Evolutionary conservation across 352 stramenopile species (phyloP), one percentile per base, ranked within the genome.

Genomic region (Pythium rishiriense): DNA sequence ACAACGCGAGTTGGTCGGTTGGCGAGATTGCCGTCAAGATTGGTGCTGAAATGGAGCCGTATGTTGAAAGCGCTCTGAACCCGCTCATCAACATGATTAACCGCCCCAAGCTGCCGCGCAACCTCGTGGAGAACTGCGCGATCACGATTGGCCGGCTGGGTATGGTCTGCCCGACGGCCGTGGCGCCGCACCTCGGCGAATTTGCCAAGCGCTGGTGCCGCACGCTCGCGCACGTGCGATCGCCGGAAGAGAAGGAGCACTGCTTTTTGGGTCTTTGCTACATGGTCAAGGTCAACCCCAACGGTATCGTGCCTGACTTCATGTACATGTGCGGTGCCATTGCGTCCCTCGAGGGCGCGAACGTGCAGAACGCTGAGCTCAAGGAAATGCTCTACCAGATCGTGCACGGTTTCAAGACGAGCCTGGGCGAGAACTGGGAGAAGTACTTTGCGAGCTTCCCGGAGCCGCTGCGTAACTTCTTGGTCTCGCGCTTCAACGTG

Each of bases 1-100:
- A 97, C 77, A 97, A 97, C 68, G 90, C 90, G 43, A 96, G 88
- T 62, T 97, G 90, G 90, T 93, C 90, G 29, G 83, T 97, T 14
- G 90, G 90, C 12, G 90, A 97, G 70, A 94, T 97, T 59, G 87
- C 90, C 9, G 76, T 96, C 33, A 86, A 90, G 50, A 87, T 93
- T 22, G 85, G 85, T 22, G 70, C 71, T n/a, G 88, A 93, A 39
- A 95, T 97, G 70, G 74, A 90, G 61, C 87, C 87, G 53, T 97
- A 87, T 56, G 85, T 95, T 7, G 76, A 90, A 59, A 76, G 58
- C 35, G 87, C 80, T 51, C 72, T 97, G 45, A 73, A 31, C 3
- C 81, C 83, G 41, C 62, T 97, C 17, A 82, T 97, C 51, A 65
- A 77, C 52, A 97, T 97, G 82, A 94, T 96, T 66, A 93, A 93